Evolutionary conservation across 805 yeast genomes (phyloP).

Genomic region (Wickerhamomyces pijperi): DNA sequence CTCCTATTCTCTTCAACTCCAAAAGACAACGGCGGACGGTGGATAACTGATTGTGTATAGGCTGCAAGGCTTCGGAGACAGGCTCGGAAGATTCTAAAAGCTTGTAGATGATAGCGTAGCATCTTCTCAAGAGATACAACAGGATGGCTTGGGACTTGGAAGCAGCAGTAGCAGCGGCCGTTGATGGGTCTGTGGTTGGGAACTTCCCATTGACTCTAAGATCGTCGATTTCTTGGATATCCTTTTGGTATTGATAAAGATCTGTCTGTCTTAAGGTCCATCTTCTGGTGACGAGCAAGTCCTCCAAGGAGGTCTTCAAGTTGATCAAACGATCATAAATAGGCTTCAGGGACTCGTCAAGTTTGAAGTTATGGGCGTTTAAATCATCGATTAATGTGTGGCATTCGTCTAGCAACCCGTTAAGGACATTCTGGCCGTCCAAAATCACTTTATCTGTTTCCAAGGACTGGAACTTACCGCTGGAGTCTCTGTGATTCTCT

Average conservation of each 20-base stretch:
- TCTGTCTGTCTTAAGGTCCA: slow-evolving; percentile 98
- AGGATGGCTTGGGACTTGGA: slow-evolving; percentile 50
- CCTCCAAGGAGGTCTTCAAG: slow-evolving; percentile 67
- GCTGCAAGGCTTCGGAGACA: slow-evolving; percentile 86
- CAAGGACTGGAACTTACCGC: slow-evolving; percentile 39
- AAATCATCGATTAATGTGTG: slow-evolving; percentile 64
- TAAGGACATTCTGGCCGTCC: slow-evolving; percentile 39
- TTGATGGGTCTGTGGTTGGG: slow-evolving; percentile 13
- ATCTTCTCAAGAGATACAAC: slow-evolving; percentile 74
- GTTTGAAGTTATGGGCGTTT: slow-evolving; percentile 28
- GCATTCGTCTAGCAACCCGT: slow-evolving; percentile 78
- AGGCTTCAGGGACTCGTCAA: slow-evolving; percentile 41
- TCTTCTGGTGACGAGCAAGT: slow-evolving; percentile 79
- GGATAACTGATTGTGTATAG: slow-evolving; percentile 84
- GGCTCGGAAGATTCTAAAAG: slow-evolving; percentile 89
- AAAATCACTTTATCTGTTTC: slow-evolving; percentile 23
- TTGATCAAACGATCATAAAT: slow-evolving; percentile 54
- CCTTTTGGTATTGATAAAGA: slow-evolving; percentile 70
- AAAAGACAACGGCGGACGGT: slow-evolving; percentile 85
- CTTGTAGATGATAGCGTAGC: slow-evolving; percentile 84
- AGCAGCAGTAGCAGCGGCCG: slow-evolving; percentile 16
- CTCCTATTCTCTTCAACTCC: slow-evolving; percentile 89
- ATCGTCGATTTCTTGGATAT: slow-evolving; percentile 64
- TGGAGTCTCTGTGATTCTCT: slow-evolving; percentile 40
- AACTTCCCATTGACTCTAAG: slow-evolving; percentile 52